Conservation (phyloP, 495 filamentous ascomycete species). For the Penicillium lividum region DNA sequence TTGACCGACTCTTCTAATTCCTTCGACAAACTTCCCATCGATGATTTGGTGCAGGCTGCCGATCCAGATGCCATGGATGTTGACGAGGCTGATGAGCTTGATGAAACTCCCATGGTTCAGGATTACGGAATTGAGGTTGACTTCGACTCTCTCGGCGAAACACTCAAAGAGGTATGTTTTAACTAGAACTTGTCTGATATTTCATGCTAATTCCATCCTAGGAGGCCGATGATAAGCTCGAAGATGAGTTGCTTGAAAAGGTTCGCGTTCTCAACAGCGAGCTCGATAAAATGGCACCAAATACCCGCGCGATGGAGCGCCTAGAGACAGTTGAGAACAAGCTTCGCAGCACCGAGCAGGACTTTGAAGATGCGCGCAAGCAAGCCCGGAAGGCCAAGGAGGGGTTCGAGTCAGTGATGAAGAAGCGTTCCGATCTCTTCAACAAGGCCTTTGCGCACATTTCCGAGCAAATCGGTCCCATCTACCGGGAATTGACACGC, state of each 20-base stretch:
- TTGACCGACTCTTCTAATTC: constrained; percentile 68
- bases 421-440: constrained; percentile 85
- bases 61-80: constrained; percentile 85
- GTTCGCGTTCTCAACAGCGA: constrained; percentile 72
- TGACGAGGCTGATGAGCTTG: constrained; percentile 60
- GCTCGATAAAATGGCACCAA: constrained; percentile 90
- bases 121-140: constrained; percentile 93
- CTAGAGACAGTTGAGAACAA: constrained; percentile 81
- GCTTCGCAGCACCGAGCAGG: constrained; percentile 80
- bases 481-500: constrained; percentile 93
- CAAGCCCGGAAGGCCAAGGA: constrained; percentile 74
- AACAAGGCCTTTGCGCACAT: constrained; percentile 95
- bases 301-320: constrained; percentile 94
- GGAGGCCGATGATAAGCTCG: constrained; percentile 68
- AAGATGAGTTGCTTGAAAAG: constrained; percentile 77
- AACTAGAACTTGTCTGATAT: not conserved
- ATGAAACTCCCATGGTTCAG: constrained; percentile 56
- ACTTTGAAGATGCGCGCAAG: constrained; percentile 80
- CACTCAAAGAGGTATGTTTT: constrained; percentile 70
- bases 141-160: constrained; percentile 83
- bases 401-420: constrained; percentile 77
- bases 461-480: constrained; percentile 85
- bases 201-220: constrained; percentile 38
- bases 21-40: constrained; percentile 83
- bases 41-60: constrained; percentile 70